A percentile compares a stretch with the other conserved stretches of the same genome.
phyloP scores from a whole-genome alignment of 1,284 basidiomycete species.

The Moniliophthora roreri region DNA sequence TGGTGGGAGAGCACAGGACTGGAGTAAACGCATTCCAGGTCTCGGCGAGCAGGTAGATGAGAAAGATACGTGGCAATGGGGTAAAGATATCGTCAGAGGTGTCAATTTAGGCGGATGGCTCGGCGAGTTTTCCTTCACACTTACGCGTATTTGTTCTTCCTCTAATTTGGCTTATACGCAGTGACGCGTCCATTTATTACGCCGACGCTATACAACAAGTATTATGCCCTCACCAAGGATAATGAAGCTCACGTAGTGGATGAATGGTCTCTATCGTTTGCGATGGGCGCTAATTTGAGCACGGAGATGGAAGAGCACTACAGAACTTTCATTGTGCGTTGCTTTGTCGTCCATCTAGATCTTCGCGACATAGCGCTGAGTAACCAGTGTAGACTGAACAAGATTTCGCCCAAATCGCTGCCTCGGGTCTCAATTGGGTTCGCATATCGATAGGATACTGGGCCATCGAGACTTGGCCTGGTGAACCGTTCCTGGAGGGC shows the following conservation, averaged over 20 bases:
- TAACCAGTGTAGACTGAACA: slow-evolving; percentile 65
- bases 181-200: slow-evolving; percentile 51
- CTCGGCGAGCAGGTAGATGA: slow-evolving; percentile 37
- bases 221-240: slow-evolving; percentile 46
- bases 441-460: slow-evolving; percentile 81
- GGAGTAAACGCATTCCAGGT: slow-evolving; percentile 44
- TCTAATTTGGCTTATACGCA: slow-evolving; percentile 40
- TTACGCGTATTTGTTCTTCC: slow-evolving; percentile 56
- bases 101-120: slow-evolving; percentile 49
- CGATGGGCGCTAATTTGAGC: slow-evolving; percentile 58
- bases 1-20: slow-evolving; percentile 72
- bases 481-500: slow-evolving; percentile 59
- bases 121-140: slow-evolving; percentile 24
- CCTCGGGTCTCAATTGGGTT: slow-evolving; percentile 77
- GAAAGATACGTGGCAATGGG: slow-evolving; percentile 41
- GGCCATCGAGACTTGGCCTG: slow-evolving; percentile 65
- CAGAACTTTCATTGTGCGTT: slow-evolving; percentile 71
- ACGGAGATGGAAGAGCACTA: slow-evolving; percentile 80
- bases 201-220: slow-evolving; percentile 82
- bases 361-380: not conserved
- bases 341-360: slow-evolving; percentile 15
- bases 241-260: slow-evolving; percentile 52
- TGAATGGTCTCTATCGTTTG: slow-evolving; percentile 77
- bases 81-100: slow-evolving; percentile 37
- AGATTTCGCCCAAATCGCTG: slow-evolving; percentile 84